These are phyloP conservation scores for Aschersonia sp. DNA, from an alignment of 2,329 filamentous ascomycete genomes.

Conservation along the genomic window DNA sequence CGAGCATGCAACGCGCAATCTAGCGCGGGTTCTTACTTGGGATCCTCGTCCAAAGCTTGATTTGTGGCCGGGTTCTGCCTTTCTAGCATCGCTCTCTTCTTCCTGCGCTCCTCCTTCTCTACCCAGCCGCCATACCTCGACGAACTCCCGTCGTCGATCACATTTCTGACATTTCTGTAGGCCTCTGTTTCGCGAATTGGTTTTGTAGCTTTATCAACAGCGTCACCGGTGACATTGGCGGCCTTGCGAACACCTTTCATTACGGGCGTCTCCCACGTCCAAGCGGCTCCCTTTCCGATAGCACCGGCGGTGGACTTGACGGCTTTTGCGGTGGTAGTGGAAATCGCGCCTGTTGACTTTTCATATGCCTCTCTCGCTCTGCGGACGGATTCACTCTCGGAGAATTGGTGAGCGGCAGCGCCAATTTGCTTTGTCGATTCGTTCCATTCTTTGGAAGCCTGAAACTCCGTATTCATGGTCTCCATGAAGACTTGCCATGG, in stretches of 20 bases:
- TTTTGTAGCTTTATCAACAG: constrained; percentile 85
- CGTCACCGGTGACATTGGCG: constrained; percentile 72
- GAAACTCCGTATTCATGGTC: constrained; percentile 86
- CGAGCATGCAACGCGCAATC: constrained; percentile 16
- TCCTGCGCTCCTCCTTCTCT: constrained; percentile 86
- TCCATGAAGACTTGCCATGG: constrained; percentile 98
- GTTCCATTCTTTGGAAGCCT: constrained; percentile 97
- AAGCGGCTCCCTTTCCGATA: constrained; percentile 80
- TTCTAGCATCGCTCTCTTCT: constrained; percentile 60
- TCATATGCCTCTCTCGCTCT: constrained; percentile 76
- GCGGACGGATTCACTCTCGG: constrained; percentile 82
- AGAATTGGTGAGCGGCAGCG: constrained; percentile 77
- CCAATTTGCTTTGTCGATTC: constrained; percentile 93
- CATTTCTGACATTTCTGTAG: constrained; percentile 87
- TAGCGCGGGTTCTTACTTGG: constrained; percentile 47
- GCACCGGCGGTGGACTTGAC: constrained; percentile 75
- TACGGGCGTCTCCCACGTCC: constrained; percentile 93
- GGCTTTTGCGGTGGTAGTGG: constrained; percentile 62
- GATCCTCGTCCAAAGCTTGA: constrained; percentile 66
- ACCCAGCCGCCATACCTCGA: constrained; percentile 93
- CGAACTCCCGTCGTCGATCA: constrained; percentile 93
- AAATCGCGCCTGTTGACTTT: constrained; percentile 70
- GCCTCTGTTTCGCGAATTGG: constrained; percentile 90
- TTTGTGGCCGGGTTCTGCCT: constrained; percentile 36
- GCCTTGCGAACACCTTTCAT: constrained; percentile 84